Base-by-base conservation (phyloP, 352 stramenopile genomes). In the Pythium sukuiense region DNA sequence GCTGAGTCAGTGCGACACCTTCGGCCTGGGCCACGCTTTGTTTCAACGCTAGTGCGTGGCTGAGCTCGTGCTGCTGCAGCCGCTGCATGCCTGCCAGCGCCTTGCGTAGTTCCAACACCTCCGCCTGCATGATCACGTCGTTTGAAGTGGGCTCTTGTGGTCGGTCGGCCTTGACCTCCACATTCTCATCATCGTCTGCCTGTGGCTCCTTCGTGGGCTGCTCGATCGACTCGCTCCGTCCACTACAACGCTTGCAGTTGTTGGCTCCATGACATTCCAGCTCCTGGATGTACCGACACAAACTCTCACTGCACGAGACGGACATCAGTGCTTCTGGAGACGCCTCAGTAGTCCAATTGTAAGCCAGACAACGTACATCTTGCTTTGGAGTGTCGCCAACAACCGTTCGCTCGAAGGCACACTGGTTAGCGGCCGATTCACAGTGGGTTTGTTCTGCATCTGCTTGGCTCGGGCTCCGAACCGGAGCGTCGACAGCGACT, bases 381-480 rank as follows among this genome's bases (percentile, higher is more conserved):
- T 91, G 13, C 66, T 65, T 43, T 89, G 67, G 24, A 93, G 59
- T 16, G 60, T 85, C 30, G 55, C 52, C 29, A 93, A 35, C n/a
- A 90, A 41, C 64, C 26, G 35, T 6, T 12, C 27, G 67, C 39
- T 75, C 63, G 20, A 11, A 43, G 26, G 50, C 33, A 50, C 49
- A 8, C 64, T 65, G 13, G 56, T 48, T 6, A 48, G 41, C 35
- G 18, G 39, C 71, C 13, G 74, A 63, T 97, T 97, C 2, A 96
- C 74, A 7, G 76, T 79, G 13, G 87, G 84, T 13, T 65, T 66
- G 43, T 92, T 96, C 43, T 72, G 73, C 54, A 97, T 92, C 32
- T 70, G 88, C 70, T 96, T 97, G 39, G 92, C 91, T 2, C 92
- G 77, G 18, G 89, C 81, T 1, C 92, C 92, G 49, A 98, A 98